phyloP scores from a whole-genome alignment of 2,329 filamentous ascomycete species.

The Seiridium cupressi region DNA sequence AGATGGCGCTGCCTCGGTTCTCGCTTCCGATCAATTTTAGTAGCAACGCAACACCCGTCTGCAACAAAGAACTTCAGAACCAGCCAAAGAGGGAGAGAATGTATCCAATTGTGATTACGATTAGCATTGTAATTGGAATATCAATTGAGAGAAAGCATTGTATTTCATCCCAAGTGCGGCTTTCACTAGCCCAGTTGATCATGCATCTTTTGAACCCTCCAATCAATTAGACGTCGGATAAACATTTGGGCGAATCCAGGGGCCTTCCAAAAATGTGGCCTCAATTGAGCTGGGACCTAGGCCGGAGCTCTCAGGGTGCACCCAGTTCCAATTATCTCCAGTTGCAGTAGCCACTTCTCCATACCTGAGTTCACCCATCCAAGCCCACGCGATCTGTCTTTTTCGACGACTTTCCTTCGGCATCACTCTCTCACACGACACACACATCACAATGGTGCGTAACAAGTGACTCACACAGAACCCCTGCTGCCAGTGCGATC shows the following conservation, averaged over 20 bases:
- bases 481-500: not conserved
- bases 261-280: slow-evolving; percentile 42
- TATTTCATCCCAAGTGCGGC: too few relatives aligned
- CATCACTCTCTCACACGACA: slow-evolving; percentile 1
- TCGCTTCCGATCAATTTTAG: too few relatives aligned
- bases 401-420: slow-evolving; percentile 14
- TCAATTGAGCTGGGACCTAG: slow-evolving; percentile 29
- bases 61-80: too few relatives aligned
- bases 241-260: slow-evolving; percentile 8
- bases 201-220: too few relatives aligned
- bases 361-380: not conserved
- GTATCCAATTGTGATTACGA: too few relatives aligned
- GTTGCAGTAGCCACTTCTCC: slow-evolving; percentile 1
- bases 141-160: too few relatives aligned
- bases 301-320: not conserved
- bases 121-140: too few relatives aligned
- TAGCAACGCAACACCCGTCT: too few relatives aligned
- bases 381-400: slow-evolving; percentile 17
- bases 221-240: not conserved
- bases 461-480: not conserved
- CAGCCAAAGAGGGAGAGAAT: too few relatives aligned
- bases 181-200: too few relatives aligned
- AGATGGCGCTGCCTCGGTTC: too few relatives aligned
- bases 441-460: slow-evolving; percentile 17
- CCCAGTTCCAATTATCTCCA: too few relatives aligned